Base-by-base conservation (phyloP, 2,329 filamentous ascomycete genomes). In the Immersiporthe knoxdaviesiana region DNA sequence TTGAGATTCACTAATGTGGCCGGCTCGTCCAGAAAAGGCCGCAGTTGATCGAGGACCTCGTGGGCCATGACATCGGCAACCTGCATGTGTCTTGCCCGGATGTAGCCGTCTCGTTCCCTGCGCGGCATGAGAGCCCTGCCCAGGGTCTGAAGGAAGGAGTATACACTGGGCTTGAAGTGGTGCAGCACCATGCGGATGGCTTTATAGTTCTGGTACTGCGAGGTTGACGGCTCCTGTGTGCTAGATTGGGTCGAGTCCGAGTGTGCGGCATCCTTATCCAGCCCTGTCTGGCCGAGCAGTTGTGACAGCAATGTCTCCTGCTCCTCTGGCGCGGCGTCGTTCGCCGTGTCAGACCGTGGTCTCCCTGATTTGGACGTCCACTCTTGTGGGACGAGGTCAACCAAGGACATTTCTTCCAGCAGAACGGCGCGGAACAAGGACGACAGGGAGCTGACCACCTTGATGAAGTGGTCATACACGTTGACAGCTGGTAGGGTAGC, bases 81-180 rank as follows among this genome's bases (percentile, higher is more conserved):
- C 66, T 82, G 81, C 47, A 87, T 74, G 71, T 91, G 88, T 68
- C 85, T 82, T 66, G 82, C 80, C 72, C 87, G 80, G 67, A 83
- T 75, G 72, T 84, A 90, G 2, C 82, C 75, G 74, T 97, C 94
- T 37, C 88, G 85, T 71, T 89, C 89, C 63, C 94, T 89, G 69
- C 93, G 91, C 58, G 89, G 88, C 4, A 97, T 84, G 30, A 98
- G 83, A 21, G 91, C 88, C 78, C 93, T 96, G 16, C 95, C 95
- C 58, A 98, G 83, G 1, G 90, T 91, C 75, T 97, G 93, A 76
- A 97, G 91, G 74, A 98, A 92, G 0, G 92, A 90, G 24, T 93
- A 91, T n/a, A 94, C 91, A 3, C 91, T 90, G 11, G 90, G 89
- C 30, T 94, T 90, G 74, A 97, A 87, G 44, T 92, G 90, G 74